phyloP scores from a whole-genome alignment of 345 rosid genomes.

The Salix dunnii region DNA sequence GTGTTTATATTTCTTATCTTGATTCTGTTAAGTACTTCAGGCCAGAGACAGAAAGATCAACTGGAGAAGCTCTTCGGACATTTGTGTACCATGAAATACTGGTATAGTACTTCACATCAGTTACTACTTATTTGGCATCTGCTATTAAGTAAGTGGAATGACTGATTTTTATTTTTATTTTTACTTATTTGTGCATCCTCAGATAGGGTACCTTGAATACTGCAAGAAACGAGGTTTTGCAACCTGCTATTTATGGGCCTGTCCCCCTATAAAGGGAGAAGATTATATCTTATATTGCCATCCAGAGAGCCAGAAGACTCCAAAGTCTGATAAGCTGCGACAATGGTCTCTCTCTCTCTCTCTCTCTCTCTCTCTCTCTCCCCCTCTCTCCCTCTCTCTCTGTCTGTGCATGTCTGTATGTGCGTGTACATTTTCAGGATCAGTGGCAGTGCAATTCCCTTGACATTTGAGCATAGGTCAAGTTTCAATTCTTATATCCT shows the following conservation, averaged over 20 bases:
- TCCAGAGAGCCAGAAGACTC: constrained; percentile 32
- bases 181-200: background rate
- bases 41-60: constrained; percentile 18
- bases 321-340: constrained; percentile 32
- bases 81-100: constrained; percentile 32
- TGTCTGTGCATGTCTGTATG: too few species aligned
- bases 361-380: too few species aligned
- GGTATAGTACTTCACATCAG: constrained; percentile 8
- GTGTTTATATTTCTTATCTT: constrained; percentile 27
- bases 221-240: constrained; percentile 32
- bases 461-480: too few species aligned
- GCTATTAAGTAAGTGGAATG: background rate
- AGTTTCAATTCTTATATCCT: too few species aligned
- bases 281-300: constrained; percentile 32
- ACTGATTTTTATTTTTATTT: background rate
- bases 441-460: too few species aligned
- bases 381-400: too few species aligned
- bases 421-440: too few species aligned
- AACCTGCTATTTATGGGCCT: constrained; percentile 33
- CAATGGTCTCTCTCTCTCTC: constrained; percentile 11
- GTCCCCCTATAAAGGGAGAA: constrained; percentile 35
- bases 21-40: constrained; percentile 33
- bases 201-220: constrained; percentile 34
- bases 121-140: background rate
- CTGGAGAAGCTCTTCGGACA: constrained; percentile 33